phyloP scores from a whole-genome alignment of 106 monocot species.

The Dendrobium nobile region DNA sequence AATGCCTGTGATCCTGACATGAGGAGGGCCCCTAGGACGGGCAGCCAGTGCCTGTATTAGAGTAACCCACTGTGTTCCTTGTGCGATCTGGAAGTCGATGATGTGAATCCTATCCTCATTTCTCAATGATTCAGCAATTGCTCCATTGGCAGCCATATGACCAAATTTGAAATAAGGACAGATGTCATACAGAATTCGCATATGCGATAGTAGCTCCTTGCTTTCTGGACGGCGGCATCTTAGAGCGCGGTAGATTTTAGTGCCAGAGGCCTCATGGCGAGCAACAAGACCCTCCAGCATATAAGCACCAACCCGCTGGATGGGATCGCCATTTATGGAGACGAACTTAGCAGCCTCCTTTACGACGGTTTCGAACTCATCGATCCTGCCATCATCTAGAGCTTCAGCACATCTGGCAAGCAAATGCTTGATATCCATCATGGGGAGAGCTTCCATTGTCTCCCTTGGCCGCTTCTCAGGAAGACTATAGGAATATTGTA shows the following conservation, averaged over 20 bases:
- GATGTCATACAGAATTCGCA: constrained; percentile 68
- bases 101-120: constrained; percentile 61
- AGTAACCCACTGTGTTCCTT: constrained; percentile 87
- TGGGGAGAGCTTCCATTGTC: neutral
- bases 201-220: constrained; percentile 60
- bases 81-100: constrained; percentile 21
- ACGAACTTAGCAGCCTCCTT: constrained; percentile 27
- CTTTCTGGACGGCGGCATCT: constrained; percentile 54
- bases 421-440: constrained; percentile 32
- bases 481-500: neutral
- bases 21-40: constrained; percentile 72
- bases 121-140: constrained; percentile 78
- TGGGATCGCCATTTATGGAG: constrained; percentile 58
- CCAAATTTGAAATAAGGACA: constrained; percentile 94
- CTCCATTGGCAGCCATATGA: constrained; percentile 93
- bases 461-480: constrained; percentile 43
- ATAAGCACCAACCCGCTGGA: constrained; percentile 78
- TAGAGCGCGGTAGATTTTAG: constrained; percentile 57
- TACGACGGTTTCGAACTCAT: constrained; percentile 24
- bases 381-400: constrained; percentile 36
- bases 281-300: constrained; percentile 80
- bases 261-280: constrained; percentile 51
- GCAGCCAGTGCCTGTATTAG: constrained; percentile 82
- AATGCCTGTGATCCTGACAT: constrained; percentile 78
- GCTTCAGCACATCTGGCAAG: constrained; percentile 63